Percentiles rank a stretch among this genome's conserved stretches.
phyloP scores from a whole-genome alignment of 495 filamentous ascomycete genomes.

The Podospora comata region DNA sequence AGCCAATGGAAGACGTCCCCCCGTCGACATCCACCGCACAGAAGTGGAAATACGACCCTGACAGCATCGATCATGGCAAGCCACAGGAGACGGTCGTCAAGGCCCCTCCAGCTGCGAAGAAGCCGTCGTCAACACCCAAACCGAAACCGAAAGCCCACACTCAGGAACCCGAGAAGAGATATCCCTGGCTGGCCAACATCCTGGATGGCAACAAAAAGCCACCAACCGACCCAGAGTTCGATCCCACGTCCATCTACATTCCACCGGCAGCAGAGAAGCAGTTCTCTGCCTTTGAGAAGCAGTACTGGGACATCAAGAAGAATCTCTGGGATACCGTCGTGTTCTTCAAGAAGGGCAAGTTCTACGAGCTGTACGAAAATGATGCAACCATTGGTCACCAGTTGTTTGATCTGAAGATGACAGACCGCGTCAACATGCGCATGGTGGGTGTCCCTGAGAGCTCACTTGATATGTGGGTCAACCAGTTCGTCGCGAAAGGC shows the following conservation, averaged over 20 bases:
- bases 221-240: conserved; percentile 80
- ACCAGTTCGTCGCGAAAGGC: conserved; percentile 90
- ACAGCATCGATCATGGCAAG: conserved; percentile 60
- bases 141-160: conserved; percentile 66
- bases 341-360: conserved; percentile 99
- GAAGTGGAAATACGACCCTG: conserved; percentile 83
- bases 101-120: conserved; percentile 37
- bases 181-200: conserved; percentile 84
- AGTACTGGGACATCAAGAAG: conserved; percentile 99
- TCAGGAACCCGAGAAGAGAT: conserved; percentile 75
- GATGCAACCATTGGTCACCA: conserved; percentile 97
- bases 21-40: conserved; percentile 67
- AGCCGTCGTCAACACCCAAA: conserved; percentile 31
- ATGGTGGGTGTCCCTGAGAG: conserved; percentile 95
- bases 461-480: conserved; percentile 86
- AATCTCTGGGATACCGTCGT: conserved; percentile 97
- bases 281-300: conserved; percentile 93
- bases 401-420: conserved; percentile 95
- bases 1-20: conserved; percentile 51
- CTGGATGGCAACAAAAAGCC: conserved; percentile 78
- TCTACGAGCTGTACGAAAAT: conserved; percentile 98
- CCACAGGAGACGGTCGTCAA: conserved; percentile 26
- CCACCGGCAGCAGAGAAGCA: conserved; percentile 70
- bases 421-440: conserved; percentile 97
- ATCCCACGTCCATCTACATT: conserved; percentile 87